Conservation (phyloP, 371 early-diverging fungal genomes). For the Mucor circinelloides region DNA sequence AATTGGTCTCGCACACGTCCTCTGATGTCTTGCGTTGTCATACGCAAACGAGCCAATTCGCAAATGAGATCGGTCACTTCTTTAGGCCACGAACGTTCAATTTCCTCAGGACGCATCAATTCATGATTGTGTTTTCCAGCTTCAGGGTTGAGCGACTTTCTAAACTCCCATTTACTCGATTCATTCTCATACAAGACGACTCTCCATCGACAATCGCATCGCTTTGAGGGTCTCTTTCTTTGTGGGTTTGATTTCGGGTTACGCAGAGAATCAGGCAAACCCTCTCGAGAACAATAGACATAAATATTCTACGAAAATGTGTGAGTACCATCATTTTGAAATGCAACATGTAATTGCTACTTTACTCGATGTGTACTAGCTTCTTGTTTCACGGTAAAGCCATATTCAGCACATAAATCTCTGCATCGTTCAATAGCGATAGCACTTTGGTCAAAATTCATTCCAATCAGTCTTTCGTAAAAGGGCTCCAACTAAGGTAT, state of each 20-base stretch:
- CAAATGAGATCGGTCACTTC: constrained; percentile 57
- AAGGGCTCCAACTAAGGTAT: constrained; percentile 49
- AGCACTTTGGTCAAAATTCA: constrained; percentile 22
- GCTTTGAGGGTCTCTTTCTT: constrained; percentile 61
- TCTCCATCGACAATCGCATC: constrained; percentile 69
- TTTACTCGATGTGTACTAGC: constrained; percentile 58
- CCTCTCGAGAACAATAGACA: constrained; percentile 68
- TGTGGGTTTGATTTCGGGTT: constrained; percentile 59
- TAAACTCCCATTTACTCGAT: constrained; percentile 56
- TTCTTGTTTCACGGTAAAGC: constrained; percentile 62
- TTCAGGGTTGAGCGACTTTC: constrained; percentile 63
- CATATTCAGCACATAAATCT: constrained; percentile 52
- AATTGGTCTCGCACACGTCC: constrained; percentile 54
- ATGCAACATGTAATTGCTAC: neutral
- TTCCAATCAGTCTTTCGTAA: constrained; percentile 44
- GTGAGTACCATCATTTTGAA: neutral
- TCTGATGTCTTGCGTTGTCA: constrained; percentile 60
- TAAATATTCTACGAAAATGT: constrained; percentile 56
- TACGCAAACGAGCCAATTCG: constrained; percentile 47
- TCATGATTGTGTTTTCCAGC: constrained; percentile 63
- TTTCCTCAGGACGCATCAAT: constrained; percentile 56
- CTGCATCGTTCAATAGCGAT: constrained; percentile 49
- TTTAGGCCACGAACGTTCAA: constrained; percentile 63
- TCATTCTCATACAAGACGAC: constrained; percentile 57
- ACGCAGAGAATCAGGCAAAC: constrained; percentile 61